Percentiles rank a stretch among this genome's conserved stretches.
These are phyloP conservation scores for Cyathus striatus DNA, from an alignment of 768 basidiomycete species.

Conservation along the genomic window DNA sequence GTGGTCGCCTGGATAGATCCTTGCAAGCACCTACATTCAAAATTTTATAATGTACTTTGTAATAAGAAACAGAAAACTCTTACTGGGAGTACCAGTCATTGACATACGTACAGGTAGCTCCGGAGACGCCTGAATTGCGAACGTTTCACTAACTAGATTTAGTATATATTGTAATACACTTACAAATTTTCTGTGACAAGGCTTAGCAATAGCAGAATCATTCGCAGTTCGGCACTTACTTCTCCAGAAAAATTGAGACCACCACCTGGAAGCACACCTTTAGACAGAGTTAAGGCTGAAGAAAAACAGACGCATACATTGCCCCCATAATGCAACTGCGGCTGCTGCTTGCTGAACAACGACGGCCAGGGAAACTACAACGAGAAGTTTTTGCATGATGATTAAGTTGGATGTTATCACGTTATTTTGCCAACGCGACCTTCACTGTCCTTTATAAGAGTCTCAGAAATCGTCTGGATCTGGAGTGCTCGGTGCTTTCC, in stretches of 20 bases:
- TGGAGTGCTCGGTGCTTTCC: too few species aligned
- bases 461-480: too few species aligned
- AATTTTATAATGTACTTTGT: too few species aligned
- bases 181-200: background rate
- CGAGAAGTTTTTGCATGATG: conserved; percentile 18
- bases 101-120: conserved; percentile 18
- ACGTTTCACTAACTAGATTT: background rate
- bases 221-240: conserved; percentile 10
- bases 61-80: conserved; percentile 4
- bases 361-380: conserved; percentile 17
- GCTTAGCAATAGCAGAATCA: background rate
- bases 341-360: conserved; percentile 12
- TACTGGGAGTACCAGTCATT: conserved; percentile 29
- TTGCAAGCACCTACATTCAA: conserved; percentile 9
- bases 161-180: too few species aligned
- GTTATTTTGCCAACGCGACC: too few species aligned
- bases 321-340: conserved; percentile 22
- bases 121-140: conserved; percentile 17
- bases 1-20: too few species aligned
- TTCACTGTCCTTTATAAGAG: too few species aligned
- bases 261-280: conserved; percentile 13
- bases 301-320: conserved; percentile 15
- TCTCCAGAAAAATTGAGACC: conserved; percentile 21
- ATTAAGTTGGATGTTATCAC: background rate
- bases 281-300: background rate